Conservation (phyloP, 2,329 filamentous ascomycete genomes). For the Coniochaeta sp. region DNA sequence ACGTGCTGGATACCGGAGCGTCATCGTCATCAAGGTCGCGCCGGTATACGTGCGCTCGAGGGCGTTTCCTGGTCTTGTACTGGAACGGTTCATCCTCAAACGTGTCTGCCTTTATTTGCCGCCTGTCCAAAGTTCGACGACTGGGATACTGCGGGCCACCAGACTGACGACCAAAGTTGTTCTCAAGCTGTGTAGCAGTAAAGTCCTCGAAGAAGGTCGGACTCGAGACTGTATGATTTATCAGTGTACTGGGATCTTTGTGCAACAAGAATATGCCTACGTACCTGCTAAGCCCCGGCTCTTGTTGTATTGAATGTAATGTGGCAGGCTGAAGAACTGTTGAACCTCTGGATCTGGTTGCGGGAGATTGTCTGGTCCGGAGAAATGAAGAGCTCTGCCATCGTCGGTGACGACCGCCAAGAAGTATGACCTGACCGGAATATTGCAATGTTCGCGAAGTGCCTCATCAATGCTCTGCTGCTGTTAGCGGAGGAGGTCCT, state of each 20-base stretch:
- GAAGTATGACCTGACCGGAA: conserved; percentile 44
- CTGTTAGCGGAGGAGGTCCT: conserved; percentile 4
- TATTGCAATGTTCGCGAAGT: conserved; percentile 42
- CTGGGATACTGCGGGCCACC: conserved; percentile 11
- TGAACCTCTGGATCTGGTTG: conserved; percentile 29
- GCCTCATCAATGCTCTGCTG: conserved; percentile 38
- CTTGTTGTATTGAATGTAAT: conserved; percentile 26
- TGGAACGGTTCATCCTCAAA: conserved; percentile 18
- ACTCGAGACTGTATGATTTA: conserved; percentile 5
- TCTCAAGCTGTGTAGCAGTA: conserved; percentile 1
- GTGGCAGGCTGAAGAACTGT: conserved; percentile 38
- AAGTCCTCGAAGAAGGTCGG: conserved; percentile 13
- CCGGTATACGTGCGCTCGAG: conserved; percentile 20
- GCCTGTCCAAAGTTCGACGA: conserved; percentile 18
- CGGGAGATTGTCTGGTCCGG: conserved; percentile 27
- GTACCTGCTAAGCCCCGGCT: conserved; percentile 29
- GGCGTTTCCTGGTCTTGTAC: conserved; percentile 28
- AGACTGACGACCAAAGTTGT: neutral
- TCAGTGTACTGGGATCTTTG: conserved; percentile 5
- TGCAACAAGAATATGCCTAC: conserved; percentile 5
- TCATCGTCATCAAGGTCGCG: conserved; percentile 33
- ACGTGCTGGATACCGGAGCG: conserved; percentile 25
- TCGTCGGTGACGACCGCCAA: conserved; percentile 42
- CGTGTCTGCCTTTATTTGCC: conserved; percentile 11
- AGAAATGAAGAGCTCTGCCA: conserved; percentile 35